Percentiles rank a stretch among this genome's conserved stretches.
Evolutionary conservation across 225 moss, liverwort and hornwort genomes (phyloP).

Genomic region (Lunularia cruciata): DNA sequence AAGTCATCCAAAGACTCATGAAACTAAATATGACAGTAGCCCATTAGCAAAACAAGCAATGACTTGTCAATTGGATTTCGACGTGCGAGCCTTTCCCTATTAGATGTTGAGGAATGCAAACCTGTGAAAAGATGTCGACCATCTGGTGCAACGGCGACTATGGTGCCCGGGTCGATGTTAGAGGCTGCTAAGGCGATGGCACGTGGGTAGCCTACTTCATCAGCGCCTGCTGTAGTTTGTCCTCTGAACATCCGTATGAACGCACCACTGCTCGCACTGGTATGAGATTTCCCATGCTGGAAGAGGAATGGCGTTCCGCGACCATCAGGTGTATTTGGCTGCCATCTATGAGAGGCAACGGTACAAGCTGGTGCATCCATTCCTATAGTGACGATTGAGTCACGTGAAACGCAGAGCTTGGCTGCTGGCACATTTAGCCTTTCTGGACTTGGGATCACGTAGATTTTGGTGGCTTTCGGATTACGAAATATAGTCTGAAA

Average conservation of each 20-base stretch:
- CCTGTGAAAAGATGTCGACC: slow-evolving; percentile 92
- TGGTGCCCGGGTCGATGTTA: slow-evolving; percentile 67
- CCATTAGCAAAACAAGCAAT: too few species aligned
- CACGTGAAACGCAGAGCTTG: slow-evolving; percentile 69
- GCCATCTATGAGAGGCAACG: slow-evolving; percentile 94
- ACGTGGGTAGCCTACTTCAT: slow-evolving; percentile 71
- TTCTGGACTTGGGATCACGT: slow-evolving; percentile 80
- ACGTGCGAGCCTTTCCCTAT: too few species aligned
- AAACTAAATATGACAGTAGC: background rate
- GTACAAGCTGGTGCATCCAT: slow-evolving; percentile 93
- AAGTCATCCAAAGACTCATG: background rate
- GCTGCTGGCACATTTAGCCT: slow-evolving; percentile 89
- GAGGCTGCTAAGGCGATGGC: slow-evolving; percentile 62
- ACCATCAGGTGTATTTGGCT: slow-evolving; percentile 91
- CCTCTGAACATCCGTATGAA: slow-evolving; percentile 88
- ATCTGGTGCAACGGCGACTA: slow-evolving; percentile 78
- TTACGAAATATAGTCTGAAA: slow-evolving; percentile 91
- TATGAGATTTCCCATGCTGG: slow-evolving; percentile 73
- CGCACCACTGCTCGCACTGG: slow-evolving; percentile 58
- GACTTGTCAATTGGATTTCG: too few species aligned
- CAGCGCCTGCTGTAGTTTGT: slow-evolving; percentile 37
- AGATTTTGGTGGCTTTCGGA: slow-evolving; percentile 88
- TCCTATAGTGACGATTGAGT: slow-evolving; percentile 72
- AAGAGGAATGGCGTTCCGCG: slow-evolving; percentile 85
- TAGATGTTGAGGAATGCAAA: slow-evolving; percentile 14